Evolutionary conservation across 805 yeast species (phyloP).

Genomic region (Kluyveromyces wickerhamii): DNA sequence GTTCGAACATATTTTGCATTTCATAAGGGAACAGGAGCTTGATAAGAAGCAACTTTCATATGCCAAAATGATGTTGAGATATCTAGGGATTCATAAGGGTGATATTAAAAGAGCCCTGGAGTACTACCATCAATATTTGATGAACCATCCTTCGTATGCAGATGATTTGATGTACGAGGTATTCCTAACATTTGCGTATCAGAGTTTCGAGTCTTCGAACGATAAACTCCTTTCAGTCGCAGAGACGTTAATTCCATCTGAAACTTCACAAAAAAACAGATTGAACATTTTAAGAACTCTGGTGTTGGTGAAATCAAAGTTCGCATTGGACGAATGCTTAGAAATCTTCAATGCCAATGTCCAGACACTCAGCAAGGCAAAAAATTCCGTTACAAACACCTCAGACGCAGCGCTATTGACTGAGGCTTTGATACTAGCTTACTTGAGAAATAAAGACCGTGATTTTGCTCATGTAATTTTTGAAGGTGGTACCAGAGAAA

Average conservation of each 20-base stretch:
- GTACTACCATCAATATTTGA: constrained; percentile 35
- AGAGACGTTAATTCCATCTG: constrained; percentile 28
- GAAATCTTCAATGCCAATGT: constrained; percentile 41
- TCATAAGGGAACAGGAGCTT: constrained; percentile 32
- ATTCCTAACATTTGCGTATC: constrained; percentile 35
- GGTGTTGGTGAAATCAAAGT: constrained; percentile 36
- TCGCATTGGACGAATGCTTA: constrained; percentile 34
- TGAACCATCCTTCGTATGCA: constrained; percentile 33
- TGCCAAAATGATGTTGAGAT: constrained; percentile 16
- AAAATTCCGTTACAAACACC: constrained; percentile 17
- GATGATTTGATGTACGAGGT: constrained; percentile 36
- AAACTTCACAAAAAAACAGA: constrained; percentile 20
- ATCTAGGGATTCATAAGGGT: constrained; percentile 14
- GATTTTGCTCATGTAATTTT: constrained; percentile 45
- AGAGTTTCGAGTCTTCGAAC: constrained; percentile 31
- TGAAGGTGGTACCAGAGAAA: constrained; percentile 39
- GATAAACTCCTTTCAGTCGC: constrained; percentile 31
- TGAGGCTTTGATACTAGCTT: constrained; percentile 39
- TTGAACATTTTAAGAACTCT: constrained; percentile 33
- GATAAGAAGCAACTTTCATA: constrained; percentile 21
- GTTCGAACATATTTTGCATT: constrained; percentile 12
- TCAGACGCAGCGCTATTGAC: constrained; percentile 40
- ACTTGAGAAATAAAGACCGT: constrained; percentile 39
- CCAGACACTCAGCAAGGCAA: constrained; percentile 29
- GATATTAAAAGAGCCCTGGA: constrained; percentile 27